Evolutionary conservation across 768 basidiomycete genomes (phyloP), one percentile per base, ranked within the genome.

Genomic region (Sutorius australiensis): DNA sequence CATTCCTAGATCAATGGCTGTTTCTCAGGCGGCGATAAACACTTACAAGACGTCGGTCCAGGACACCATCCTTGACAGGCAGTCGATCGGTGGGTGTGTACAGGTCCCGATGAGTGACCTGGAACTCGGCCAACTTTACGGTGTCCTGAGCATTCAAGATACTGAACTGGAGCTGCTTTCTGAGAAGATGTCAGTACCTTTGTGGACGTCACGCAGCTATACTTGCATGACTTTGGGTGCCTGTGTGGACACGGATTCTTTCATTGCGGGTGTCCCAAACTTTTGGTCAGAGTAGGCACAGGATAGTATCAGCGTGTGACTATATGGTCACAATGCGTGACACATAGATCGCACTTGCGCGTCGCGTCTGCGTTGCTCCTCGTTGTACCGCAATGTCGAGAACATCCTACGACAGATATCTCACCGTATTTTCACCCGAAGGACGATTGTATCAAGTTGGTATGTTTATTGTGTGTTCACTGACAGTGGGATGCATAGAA

Each of bases 371-470:
- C 14, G 53, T 55, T 56, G 59, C 58, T 65, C 60, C 56, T 57
- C 66, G 63, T 67, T 28, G 24, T 46, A 77, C 67, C 67, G 93
- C 68, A 67, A 97, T 95, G 94, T 94, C 92, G 59, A 82, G 94
- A 65, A 92, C 92, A 54, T 95, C 92, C 27, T 95, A 97, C 72
- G 94, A 97, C 70, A 80, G 93, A 79, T 98, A 92, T 73, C 84
- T 98, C 41, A 98, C 95, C 27, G 91, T 98, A 60, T 97, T 97
- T 77, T 97, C 92, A 2, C 94, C 94, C 2, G 93, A 99, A 75
- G 97, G 97, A 37, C 84, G 95, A 51, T 75, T 99, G 54, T 99
- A 98, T 69, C 97, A 99, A 94, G 95, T 98, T 68, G 97, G 93
- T 91, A 63, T 62, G 89, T 77, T 39, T 3, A 30, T 19, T 16